Evolutionary conservation across 2,329 filamentous ascomycete species (phyloP).

Genomic region (Aspergillus melleus): DNA sequence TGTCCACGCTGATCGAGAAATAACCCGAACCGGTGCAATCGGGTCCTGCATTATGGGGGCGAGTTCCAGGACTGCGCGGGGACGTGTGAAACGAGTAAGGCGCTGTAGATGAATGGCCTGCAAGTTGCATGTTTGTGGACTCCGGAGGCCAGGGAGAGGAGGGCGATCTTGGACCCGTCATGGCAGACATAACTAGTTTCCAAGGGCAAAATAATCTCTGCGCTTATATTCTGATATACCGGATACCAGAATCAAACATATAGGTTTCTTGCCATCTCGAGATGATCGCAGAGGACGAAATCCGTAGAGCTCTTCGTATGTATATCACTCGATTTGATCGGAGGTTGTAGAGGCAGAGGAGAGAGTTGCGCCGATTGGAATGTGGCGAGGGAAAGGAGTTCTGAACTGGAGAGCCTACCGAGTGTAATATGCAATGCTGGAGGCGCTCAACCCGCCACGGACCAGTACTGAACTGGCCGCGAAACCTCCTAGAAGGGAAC

Average conservation of each 20-base stretch:
- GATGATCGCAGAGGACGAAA: neutral
- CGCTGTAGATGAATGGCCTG: slow-evolving; percentile 18
- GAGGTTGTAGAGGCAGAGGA: neutral
- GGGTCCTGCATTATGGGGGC: slow-evolving; percentile 14
- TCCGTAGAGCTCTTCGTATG: neutral
- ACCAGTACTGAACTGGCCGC: neutral
- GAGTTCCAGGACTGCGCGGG: slow-evolving; percentile 21
- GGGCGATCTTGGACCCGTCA: slow-evolving; percentile 36
- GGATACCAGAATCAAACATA: slow-evolving; percentile 10
- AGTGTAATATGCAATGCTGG: neutral
- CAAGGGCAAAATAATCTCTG: neutral
- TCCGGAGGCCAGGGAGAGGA: slow-evolving; percentile 35
- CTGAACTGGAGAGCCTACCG: neutral
- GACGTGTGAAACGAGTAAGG: slow-evolving; percentile 23
- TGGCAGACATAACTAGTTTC: slow-evolving; percentile 26
- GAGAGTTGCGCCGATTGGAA: neutral
- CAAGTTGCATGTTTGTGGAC: slow-evolving; percentile 21
- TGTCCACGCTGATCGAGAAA: slow-evolving; percentile 73
- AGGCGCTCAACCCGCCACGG: neutral
- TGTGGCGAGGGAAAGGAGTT: neutral
- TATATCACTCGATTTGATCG: neutral
- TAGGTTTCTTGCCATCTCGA: slow-evolving; percentile 19
- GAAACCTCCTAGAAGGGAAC: neutral
- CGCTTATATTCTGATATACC: slow-evolving; percentile 4
- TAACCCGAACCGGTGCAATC: slow-evolving; percentile 72